These are phyloP conservation scores for Podaxis sp. DNA, from an alignment of 768 basidiomycete species.

Conservation along the genomic window DNA sequence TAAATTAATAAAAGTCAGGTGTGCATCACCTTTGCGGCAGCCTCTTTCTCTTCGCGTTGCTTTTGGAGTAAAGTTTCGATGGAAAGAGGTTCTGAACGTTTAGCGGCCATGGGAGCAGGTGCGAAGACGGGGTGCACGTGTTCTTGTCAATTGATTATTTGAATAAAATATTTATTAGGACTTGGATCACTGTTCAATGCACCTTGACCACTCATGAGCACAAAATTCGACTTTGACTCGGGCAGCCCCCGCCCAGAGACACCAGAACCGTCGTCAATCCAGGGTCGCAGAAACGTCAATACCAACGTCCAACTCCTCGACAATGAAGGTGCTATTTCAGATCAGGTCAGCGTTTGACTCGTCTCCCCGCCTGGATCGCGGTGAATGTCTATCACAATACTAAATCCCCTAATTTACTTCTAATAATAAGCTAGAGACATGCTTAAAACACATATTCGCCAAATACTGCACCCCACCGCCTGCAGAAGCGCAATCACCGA, in stretches of 20 bases:
- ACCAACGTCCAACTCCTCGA: slow-evolving; percentile 59
- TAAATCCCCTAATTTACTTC: slow-evolving; percentile 1
- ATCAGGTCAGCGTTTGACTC: slow-evolving; percentile 43
- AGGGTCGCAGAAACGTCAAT: slow-evolving; percentile 51
- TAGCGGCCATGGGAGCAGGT: slow-evolving; percentile 41
- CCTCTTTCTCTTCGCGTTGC: slow-evolving; percentile 88
- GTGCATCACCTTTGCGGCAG: slow-evolving; percentile 75
- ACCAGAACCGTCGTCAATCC: slow-evolving; percentile 59
- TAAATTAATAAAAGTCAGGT: background rate
- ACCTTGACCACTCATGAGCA: slow-evolving; percentile 16
- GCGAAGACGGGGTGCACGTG: slow-evolving; percentile 16
- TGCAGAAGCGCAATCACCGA: slow-evolving; percentile 16
- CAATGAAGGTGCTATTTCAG: slow-evolving; percentile 67
- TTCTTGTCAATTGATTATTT: background rate
- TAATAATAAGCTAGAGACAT: slow-evolving; percentile 55
- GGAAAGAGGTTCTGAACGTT: slow-evolving; percentile 72
- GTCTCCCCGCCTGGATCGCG: background rate
- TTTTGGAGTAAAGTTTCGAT: slow-evolving; percentile 85
- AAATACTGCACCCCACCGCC: slow-evolving; percentile 65
- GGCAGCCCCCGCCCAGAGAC: slow-evolving; percentile 58
- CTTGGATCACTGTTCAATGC: background rate
- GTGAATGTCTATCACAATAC: background rate
- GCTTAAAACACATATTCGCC: slow-evolving; percentile 74
- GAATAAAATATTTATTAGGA: background rate
- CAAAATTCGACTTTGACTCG: slow-evolving; percentile 26